phyloP scores from a whole-genome alignment of 176 grass and related monocot species.

The Areca catechu region DNA sequence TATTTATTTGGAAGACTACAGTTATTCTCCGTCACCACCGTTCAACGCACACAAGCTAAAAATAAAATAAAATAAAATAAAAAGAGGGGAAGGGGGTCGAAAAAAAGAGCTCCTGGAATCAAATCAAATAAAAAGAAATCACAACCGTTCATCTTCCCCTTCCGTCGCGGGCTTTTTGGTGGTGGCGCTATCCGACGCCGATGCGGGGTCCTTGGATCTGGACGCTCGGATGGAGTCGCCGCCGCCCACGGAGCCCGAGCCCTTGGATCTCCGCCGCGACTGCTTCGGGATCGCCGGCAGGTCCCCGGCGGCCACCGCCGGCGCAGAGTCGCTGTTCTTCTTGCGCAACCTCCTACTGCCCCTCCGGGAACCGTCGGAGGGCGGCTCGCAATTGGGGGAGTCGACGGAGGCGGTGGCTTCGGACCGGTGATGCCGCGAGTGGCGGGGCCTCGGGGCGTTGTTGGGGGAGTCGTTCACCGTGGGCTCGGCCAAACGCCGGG shows the following conservation, averaged over 20 bases:
- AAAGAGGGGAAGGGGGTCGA: no score
- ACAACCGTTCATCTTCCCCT: no score
- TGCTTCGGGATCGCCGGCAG: conserved; percentile 74
- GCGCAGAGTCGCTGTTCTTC: conserved; percentile 30
- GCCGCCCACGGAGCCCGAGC: conserved; percentile 14
- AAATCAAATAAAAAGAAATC: no score
- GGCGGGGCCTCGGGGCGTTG: conserved; percentile 22
- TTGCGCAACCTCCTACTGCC: conserved; percentile 30
- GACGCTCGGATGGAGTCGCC: conserved; percentile 12
- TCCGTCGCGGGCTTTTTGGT: no score
- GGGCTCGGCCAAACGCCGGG: conserved; percentile 4
- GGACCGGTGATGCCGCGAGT: conserved; percentile 54
- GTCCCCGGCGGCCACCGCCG: conserved; percentile 14
- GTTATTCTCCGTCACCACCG: no score
- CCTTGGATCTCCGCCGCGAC: conserved; percentile 51
- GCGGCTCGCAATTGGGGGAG: conserved; percentile 24
- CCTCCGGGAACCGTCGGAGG: conserved; percentile 41
- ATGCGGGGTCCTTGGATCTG: not conserved
- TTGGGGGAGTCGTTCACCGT: conserved; percentile 18
- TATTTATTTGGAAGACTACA: no score
- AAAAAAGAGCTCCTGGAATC: no score
- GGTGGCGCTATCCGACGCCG: conserved; percentile 7
- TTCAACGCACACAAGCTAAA: no score
- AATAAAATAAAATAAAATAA: no score
- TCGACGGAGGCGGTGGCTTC: conserved; percentile 28